Evolutionary conservation across 768 basidiomycete genomes (phyloP).

Genomic region (Suillus fuscotomentosus): DNA sequence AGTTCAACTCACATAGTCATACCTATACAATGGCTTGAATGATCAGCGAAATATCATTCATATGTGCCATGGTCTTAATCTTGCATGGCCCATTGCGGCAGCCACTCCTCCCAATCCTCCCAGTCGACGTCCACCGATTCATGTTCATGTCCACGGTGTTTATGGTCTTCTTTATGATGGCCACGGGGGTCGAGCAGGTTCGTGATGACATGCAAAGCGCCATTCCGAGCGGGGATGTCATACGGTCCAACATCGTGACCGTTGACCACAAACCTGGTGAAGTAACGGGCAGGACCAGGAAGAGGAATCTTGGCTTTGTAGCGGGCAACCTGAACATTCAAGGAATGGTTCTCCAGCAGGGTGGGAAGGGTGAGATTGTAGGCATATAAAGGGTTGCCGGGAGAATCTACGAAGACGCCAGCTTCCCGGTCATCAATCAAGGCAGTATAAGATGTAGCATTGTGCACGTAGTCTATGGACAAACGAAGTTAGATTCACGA

Average conservation of each 20-base stretch:
- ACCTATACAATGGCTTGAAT: no score
- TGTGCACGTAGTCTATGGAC: conserved; percentile 12
- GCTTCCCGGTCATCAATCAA: conserved; percentile 3
- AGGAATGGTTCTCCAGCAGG: conserved; percentile 39
- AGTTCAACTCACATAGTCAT: background rate
- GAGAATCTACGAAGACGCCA: background rate
- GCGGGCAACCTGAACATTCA: conserved; percentile 49
- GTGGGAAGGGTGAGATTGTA: conserved; percentile 40
- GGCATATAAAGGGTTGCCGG: conserved; percentile 31
- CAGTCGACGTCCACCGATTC: conserved; percentile 29
- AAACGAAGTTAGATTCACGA: background rate
- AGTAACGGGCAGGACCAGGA: conserved; percentile 32
- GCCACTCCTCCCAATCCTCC: conserved; percentile 49
- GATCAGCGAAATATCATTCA: background rate
- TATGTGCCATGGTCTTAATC: conserved; percentile 12
- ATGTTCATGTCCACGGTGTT: background rate
- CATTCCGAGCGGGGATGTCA: conserved; percentile 56
- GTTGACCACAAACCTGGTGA: conserved; percentile 42
- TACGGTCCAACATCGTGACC: conserved; percentile 34
- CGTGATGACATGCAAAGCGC: conserved; percentile 51
- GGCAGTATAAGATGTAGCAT: conserved; percentile 5
- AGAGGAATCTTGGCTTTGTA: conserved; percentile 40
- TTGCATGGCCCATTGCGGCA: conserved; percentile 44
- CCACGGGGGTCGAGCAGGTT: conserved; percentile 41
- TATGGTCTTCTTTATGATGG: conserved; percentile 5